Conservation (phyloP, 1,139 yeast genomes). For the Candida tetrigidarum region DNA sequence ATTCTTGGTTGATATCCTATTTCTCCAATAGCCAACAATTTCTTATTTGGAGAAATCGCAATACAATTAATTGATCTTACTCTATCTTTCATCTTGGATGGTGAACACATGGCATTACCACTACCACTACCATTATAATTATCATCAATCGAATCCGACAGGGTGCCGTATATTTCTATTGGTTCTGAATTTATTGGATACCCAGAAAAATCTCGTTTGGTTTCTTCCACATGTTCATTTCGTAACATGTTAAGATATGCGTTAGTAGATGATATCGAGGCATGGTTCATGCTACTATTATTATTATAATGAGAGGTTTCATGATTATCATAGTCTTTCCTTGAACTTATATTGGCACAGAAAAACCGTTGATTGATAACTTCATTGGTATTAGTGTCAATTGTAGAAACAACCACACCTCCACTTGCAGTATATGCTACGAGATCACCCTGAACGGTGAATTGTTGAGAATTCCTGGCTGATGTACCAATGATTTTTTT, state of each 20-base stretch:
- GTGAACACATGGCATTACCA: conserved; percentile 25
- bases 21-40: conserved; percentile 67
- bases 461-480: conserved; percentile 31
- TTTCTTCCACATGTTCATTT: conserved; percentile 17
- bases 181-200: conserved; percentile 33
- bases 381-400: conserved; percentile 22
- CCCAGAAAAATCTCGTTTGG: conserved; percentile 37
- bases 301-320: neutral
- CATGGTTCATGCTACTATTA: neutral
- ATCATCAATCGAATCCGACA: conserved; percentile 14
- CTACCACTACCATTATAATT: too few species aligned
- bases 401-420: conserved; percentile 59
- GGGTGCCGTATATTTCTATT: conserved; percentile 23
- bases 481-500: conserved; percentile 35
- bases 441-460: conserved; percentile 42
- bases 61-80: conserved; percentile 59
- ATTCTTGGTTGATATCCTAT: conserved; percentile 68
- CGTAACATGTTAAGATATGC: conserved; percentile 35
- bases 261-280: conserved; percentile 25
- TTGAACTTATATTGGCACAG: conserved; percentile 44
- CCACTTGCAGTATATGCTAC: conserved; percentile 71
- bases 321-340: neutral
- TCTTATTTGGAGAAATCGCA: conserved; percentile 57
- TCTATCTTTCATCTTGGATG: conserved; percentile 44
- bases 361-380: conserved; percentile 48